Base-by-base conservation (phyloP, 495 filamentous ascomycete genomes). In the Xylaria longipes region DNA sequence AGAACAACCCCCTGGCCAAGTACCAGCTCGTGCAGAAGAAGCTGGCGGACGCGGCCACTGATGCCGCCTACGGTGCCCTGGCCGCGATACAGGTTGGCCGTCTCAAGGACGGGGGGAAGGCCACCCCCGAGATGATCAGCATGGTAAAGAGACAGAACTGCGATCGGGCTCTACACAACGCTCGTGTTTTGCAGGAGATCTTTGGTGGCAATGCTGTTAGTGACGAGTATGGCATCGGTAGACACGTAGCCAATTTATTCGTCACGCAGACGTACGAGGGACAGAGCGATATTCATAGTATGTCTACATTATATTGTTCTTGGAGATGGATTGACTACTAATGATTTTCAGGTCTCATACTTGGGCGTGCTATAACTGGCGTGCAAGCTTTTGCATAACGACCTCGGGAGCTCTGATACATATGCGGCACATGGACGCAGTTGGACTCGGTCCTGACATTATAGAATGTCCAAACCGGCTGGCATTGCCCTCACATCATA, bases 1-100 rank as follows among this genome's bases (percentile, higher is more conserved):
- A 97, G 84, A 90, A 91, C 45, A 98, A 98, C 78, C 93, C 96
- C 1, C 84, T 99, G 50, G 96, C 96, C 43, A 98, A 95, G 83
- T 99, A 98, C 75, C 96, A 99, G 81, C 88, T 99, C n/a, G 88
- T 99, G 50, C 96, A 99, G 85, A 98, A 97, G 89, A 99, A 99
- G 84, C 84, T 99, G 71, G 91, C 94, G 0, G 95, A 98, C 79
- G 96, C 95, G 17, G 86, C 88, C 11, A 98, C 97, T 1, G 96
- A 98, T 81, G 93, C 92, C 17, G 91, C 94, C 1, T 99, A 93
- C 78, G 96, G 96, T 5, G 91, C 92, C 12, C 79, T 97, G 56
- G 96, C 95, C 5, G 91, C 93, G 0, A 88, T 91, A 48, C 96
- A 99, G 80, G 95, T 98, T 54, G 96, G 95, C 50, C 84, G 97